Percentiles rank a stretch among this genome's conserved stretches.
These are phyloP conservation scores for Sclerotinia trifoliorum DNA, from an alignment of 2,329 filamentous ascomycete species.

Conservation along the genomic window DNA sequence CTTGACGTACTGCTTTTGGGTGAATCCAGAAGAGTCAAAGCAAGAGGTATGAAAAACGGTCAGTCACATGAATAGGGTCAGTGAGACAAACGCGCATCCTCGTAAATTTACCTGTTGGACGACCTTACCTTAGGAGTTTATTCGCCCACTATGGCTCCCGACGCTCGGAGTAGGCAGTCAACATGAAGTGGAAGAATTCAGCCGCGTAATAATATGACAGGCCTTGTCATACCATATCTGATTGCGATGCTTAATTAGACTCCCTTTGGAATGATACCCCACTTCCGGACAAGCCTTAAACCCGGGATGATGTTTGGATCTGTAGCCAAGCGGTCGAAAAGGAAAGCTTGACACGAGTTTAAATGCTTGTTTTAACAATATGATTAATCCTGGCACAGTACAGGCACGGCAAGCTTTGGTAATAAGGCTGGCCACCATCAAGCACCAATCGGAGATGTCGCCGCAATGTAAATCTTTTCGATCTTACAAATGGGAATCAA, in stretches of 20 bases:
- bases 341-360: neutral
- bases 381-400: neutral
- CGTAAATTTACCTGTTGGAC: neutral
- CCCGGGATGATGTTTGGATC: neutral
- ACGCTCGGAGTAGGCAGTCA: neutral
- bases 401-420: neutral
- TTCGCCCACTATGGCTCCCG: neutral
- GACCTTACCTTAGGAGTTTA: neutral
- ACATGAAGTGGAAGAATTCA: neutral
- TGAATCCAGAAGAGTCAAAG: neutral
- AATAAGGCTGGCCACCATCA: neutral
- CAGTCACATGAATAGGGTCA: neutral
- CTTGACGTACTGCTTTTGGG: neutral
- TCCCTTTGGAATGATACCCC: neutral
- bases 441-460: neutral
- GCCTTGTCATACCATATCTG: neutral
- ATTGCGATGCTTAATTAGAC: neutral
- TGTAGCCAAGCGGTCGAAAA: neutral
- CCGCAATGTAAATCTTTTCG: neutral
- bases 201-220: constrained; percentile 1
- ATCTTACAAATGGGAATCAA: neutral
- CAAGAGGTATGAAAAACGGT: neutral
- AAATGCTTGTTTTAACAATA: neutral
- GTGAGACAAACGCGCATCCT: neutral
- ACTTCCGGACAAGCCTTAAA: neutral